Conservation (phyloP, 345 rosid genomes). For the Bruguiera sexangula region DNA sequence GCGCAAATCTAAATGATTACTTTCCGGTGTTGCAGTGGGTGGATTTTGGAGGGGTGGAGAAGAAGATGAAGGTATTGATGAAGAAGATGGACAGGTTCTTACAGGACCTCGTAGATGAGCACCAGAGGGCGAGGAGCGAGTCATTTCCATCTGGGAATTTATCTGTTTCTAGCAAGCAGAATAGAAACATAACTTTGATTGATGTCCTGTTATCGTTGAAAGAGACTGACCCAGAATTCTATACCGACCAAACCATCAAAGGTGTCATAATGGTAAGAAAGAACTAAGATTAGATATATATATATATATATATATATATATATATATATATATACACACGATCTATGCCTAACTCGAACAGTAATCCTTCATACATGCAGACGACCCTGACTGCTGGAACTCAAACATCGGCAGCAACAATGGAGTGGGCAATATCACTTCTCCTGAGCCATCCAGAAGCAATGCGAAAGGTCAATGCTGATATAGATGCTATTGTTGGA, state of each 20-base stretch:
- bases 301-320: too few species aligned
- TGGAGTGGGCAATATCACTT: conserved; percentile 41
- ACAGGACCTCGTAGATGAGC: conserved; percentile 31
- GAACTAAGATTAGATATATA: not conserved
- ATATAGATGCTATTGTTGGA: conserved; percentile 22
- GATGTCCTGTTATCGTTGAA: conserved; percentile 28
- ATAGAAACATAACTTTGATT: conserved; percentile 13
- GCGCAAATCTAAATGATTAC: conserved; percentile 23
- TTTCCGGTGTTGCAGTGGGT: conserved; percentile 30
- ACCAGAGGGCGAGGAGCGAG: not conserved
- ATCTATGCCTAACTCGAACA: not conserved
- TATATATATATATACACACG: not conserved
- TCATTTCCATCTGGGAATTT: not conserved
- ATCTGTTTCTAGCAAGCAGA: not conserved
- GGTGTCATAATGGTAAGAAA: conserved; percentile 28
- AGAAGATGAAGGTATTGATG: conserved; percentile 15
- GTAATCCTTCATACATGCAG: not conserved
- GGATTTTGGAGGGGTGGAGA: conserved; percentile 29
- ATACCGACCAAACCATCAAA: conserved; percentile 28
- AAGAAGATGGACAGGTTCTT: conserved; percentile 30
- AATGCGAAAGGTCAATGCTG: conserved; percentile 15
- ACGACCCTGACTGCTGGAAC: conserved; percentile 26
- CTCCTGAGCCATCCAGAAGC: conserved; percentile 35
- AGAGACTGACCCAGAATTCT: conserved; percentile 32
- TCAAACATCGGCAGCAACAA: conserved; percentile 26